Base-by-base conservation (phyloP, 495 filamentous ascomycete species). In the Glutinoglossum americanum region DNA sequence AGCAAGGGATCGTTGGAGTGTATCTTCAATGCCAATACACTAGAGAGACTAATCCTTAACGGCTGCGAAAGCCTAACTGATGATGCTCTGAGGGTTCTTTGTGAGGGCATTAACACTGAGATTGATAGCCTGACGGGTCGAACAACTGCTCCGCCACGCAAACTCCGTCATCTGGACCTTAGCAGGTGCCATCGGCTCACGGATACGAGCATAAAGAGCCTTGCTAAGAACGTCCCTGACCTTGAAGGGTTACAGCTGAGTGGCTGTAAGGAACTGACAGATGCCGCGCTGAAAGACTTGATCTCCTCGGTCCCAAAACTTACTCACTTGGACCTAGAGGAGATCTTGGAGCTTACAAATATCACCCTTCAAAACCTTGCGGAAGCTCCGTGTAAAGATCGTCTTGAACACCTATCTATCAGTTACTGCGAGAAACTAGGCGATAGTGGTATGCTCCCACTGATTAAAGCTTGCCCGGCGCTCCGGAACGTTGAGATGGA, bases 301-400 rank as follows among this genome's bases (percentile, higher is more conserved):
- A 69, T 98, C 8, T 80, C 80, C 2, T 86, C 85, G 0, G 75
- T 80, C 0, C 85, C 87, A 1, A 71, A 74, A 3, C 76, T 98
- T 21, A 87, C 86, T 0, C 89, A 94, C 64, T 71, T 98, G 51
- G 92, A 98, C 59, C 67, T 97, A 0, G 92, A 98, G 68, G 89
- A 95, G 61, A 72, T 96, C 23, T 73, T 80, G 0, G 73, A 81
- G 47, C 68, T 97, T 25, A 88, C 86, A 8, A 92, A 96, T 61
- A 66, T 70, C 6, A 69, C 84, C 0, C 71, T 97, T 17, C 74
- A 81, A 10, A 77, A 82, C 59, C 71, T 98, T 5, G 81, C 89
- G 30, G 80, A 76, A 60, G 74, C 85, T 0, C 82, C 87, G 1
- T 93, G 87, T 64, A 79, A 81, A 1, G 67, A 74, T 5, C 67